Conservation (phyloP, 352 stramenopile genomes). For the Saprolegnia diclina region DNA sequence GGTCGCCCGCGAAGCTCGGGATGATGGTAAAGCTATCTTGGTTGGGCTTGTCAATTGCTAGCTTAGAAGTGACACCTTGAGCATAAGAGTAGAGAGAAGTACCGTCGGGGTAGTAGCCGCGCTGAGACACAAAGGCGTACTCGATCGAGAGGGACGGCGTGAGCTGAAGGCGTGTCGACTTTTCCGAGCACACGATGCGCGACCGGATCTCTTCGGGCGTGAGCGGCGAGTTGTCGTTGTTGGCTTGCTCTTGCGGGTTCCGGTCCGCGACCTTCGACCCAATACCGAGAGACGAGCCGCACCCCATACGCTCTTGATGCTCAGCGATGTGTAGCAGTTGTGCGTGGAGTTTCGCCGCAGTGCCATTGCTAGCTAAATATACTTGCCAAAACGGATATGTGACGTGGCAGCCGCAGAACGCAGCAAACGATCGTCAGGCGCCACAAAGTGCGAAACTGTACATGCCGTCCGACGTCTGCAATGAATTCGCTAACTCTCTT, state of each 20-base stretch:
- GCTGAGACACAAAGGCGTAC: conserved; percentile 91
- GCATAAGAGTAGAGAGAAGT: conserved; percentile 17
- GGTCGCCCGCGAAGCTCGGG: conserved; percentile 68
- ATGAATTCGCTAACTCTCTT: too few relatives aligned
- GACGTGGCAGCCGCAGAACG: too few relatives aligned
- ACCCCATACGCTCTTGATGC: conserved; percentile 9
- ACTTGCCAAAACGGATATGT: too few relatives aligned
- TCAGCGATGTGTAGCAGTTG: not conserved
- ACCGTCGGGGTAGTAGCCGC: conserved; percentile 92
- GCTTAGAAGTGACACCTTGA: conserved; percentile 4
- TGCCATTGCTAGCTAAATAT: too few relatives aligned
- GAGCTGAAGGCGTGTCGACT: conserved; percentile 54
- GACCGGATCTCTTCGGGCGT: conserved; percentile 83
- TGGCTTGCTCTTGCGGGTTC: not conserved
- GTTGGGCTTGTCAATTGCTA: conserved; percentile 93
- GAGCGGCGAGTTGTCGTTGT: conserved; percentile 43
- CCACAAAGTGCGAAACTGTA: too few relatives aligned
- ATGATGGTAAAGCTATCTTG: conserved; percentile 92
- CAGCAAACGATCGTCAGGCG: too few relatives aligned
- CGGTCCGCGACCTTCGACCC: conserved; percentile 21
- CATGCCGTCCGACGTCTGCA: too few relatives aligned
- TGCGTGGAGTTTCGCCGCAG: not conserved
- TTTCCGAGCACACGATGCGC: conserved; percentile 73
- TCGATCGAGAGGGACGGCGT: conserved; percentile 61
- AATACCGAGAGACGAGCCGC: conserved; percentile 25